phyloP scores from a whole-genome alignment of 108 stramenopile genomes.

The Cyclotella kingstonii region DNA sequence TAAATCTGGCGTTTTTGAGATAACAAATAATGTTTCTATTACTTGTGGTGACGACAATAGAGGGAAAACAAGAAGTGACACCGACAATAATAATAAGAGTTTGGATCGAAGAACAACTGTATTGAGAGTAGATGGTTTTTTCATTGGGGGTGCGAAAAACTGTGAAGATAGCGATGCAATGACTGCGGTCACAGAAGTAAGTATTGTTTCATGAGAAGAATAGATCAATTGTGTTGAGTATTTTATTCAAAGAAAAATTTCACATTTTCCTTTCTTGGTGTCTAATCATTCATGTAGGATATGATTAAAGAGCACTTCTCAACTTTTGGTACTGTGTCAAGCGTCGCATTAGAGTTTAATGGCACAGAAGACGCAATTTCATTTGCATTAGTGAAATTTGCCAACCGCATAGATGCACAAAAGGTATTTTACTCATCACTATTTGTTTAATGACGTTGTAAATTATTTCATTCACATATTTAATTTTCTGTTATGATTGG shows the following conservation, averaged over 20 bases:
- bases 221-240: background rate
- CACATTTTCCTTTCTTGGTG: too few relatives aligned
- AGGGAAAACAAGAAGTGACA: conserved; percentile 6
- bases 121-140: conserved; percentile 29
- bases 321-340: conserved; percentile 7
- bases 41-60: background rate
- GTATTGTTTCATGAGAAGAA: background rate
- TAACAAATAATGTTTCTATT: conserved; percentile 18
- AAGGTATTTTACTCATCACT: too few relatives aligned
- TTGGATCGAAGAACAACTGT: conserved; percentile 23
- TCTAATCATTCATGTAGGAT: too few relatives aligned
- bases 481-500: too few relatives aligned
- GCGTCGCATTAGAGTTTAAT: conserved; percentile 11
- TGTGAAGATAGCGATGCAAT: background rate
- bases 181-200: background rate
- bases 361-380: background rate
- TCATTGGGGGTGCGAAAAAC: too few relatives aligned
- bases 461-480: background rate
- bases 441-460: background rate
- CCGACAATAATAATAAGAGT: too few relatives aligned
- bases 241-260: too few relatives aligned
- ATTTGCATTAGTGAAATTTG: conserved; percentile 15
- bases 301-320: conserved; percentile 19
- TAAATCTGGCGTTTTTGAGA: conserved; percentile 14
- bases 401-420: conserved; percentile 17